phyloP scores from a whole-genome alignment of 495 filamentous ascomycete genomes.

The Aspergillus panamensis region DNA sequence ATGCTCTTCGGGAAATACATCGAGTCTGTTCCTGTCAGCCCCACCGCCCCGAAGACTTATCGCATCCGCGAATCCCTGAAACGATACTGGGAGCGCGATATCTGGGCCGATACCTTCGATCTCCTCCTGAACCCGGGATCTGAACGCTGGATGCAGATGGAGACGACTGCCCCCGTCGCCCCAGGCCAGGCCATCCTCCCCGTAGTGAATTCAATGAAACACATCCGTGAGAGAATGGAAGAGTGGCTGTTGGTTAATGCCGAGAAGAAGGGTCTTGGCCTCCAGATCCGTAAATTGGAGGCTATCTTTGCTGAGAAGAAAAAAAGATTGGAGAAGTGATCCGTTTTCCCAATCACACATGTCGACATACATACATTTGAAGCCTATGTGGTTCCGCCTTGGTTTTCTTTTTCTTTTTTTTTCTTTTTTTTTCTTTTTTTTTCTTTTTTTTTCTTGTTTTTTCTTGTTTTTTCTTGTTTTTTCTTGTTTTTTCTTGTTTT shows the following conservation, averaged over 20 bases:
- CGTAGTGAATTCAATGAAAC: conserved; percentile 60
- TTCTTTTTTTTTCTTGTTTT: too few relatives aligned
- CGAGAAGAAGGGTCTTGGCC: conserved; percentile 67
- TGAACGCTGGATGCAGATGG: conserved; percentile 48
- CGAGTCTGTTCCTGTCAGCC: conserved; percentile 62
- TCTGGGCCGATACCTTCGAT: conserved; percentile 84
- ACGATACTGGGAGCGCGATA: conserved; percentile 89
- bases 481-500: conserved; percentile 2
- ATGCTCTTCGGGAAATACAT: conserved; percentile 94
- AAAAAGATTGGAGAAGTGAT: conserved; percentile 42
- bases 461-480: too few relatives aligned
- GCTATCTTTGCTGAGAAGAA: conserved; percentile 65
- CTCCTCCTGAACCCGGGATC: conserved; percentile 75
- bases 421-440: too few relatives aligned
- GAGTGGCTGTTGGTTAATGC: conserved; percentile 72
- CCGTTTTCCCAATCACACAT: too few relatives aligned
- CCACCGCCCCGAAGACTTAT: conserved; percentile 53
- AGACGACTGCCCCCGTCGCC: conserved; percentile 50
- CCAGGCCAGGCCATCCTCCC: conserved; percentile 51
- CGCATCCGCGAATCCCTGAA: conserved; percentile 74
- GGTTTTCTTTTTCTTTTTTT: not conserved
- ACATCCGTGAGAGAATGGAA: conserved; percentile 77
- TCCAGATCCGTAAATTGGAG: conserved; percentile 61
- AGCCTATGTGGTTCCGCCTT: not conserved
- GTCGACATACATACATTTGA: too few relatives aligned